Percentiles rank a stretch among this genome's conserved stretches.
These are phyloP conservation scores for Botrytis hyacinthi DNA, from an alignment of 2,329 filamentous ascomycete genomes.

Conservation along the genomic window DNA sequence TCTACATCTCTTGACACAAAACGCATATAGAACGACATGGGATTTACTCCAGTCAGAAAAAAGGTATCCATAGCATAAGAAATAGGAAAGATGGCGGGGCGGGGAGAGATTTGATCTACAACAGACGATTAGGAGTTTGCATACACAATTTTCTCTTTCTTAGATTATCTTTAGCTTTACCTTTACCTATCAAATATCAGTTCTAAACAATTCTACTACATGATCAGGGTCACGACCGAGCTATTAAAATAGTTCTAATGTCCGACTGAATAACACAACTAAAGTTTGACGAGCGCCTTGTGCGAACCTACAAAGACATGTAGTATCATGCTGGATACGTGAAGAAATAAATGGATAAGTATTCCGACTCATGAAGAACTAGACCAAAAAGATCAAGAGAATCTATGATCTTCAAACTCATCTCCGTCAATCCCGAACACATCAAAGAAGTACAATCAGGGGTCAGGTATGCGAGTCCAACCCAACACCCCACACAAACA, in stretches of 20 bases:
- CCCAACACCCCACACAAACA: too few species aligned
- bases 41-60: neutral
- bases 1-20: neutral
- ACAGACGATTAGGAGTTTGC: neutral
- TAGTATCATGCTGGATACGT: neutral
- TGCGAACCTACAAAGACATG: neutral
- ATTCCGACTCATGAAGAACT: neutral
- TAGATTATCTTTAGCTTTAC: neutral
- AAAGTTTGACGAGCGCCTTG: neutral
- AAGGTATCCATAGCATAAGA: neutral
- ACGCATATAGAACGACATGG: neutral
- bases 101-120: neutral
- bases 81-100: neutral
- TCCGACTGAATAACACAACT: neutral
- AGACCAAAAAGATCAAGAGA: neutral
- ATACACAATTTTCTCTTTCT: neutral
- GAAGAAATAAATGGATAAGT: neutral
- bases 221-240: neutral
- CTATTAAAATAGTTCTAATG: rapidly evolving
- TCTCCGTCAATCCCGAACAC: neutral
- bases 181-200: neutral
- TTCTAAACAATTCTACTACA: neutral
- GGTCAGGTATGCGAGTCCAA: too few species aligned
- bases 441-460: neutral
- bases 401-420: neutral